phyloP scores from a whole-genome alignment of 768 basidiomycete genomes.

The Filobasidium floriforme region DNA sequence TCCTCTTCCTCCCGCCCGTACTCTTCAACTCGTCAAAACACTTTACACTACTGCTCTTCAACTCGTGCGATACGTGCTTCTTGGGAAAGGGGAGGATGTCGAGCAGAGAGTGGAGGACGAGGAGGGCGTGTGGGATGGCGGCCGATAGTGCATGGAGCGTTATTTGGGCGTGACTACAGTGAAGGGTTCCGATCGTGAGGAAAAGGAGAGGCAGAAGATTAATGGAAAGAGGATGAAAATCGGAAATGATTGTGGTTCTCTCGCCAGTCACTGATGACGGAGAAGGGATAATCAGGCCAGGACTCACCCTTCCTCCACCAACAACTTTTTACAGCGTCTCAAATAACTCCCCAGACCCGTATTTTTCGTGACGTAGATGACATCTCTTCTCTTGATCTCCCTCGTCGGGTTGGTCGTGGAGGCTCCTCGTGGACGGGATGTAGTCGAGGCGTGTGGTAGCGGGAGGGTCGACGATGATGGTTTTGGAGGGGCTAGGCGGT shows the following conservation, averaged over 20 bases:
- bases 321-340: constrained; percentile 41
- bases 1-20: background rate
- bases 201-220: background rate
- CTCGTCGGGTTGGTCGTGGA: constrained; percentile 8
- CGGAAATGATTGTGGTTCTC: background rate
- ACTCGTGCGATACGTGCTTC: constrained; percentile 40
- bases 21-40: constrained; percentile 38
- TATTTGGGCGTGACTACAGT: constrained; percentile 30
- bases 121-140: constrained; percentile 42
- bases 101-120: constrained; percentile 41
- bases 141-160: constrained; percentile 41
- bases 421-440: background rate
- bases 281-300: background rate
- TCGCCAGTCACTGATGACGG: background rate
- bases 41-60: constrained; percentile 37
- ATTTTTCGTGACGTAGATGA: constrained; percentile 41
- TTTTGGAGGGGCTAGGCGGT: constrained; percentile 12
- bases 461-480: background rate
- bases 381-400: constrained; percentile 30
- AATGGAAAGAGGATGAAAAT: background rate
- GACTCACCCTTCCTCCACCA: constrained; percentile 44
- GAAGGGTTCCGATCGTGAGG: background rate
- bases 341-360: constrained; percentile 38
- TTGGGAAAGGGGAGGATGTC: constrained; percentile 43
- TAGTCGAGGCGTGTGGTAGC: background rate